Evolutionary conservation across 176 grass and related monocot species (phyloP).

Genomic region (Aegilops speltoides): DNA sequence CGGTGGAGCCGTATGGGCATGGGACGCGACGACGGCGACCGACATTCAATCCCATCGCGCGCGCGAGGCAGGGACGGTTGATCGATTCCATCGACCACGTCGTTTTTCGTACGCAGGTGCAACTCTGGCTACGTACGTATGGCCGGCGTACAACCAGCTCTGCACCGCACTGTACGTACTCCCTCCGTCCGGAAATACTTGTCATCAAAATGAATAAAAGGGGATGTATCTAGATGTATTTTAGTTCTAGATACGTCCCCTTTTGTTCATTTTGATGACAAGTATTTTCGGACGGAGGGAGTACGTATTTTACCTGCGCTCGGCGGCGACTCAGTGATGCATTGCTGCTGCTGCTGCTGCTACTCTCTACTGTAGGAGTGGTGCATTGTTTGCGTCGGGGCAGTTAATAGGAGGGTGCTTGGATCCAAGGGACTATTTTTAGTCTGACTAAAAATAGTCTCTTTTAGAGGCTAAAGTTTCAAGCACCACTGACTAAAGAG

Average conservation of each 20-base stretch:
- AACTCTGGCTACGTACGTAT: background rate
- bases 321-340: slow-evolving; percentile 11
- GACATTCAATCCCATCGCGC: slow-evolving; percentile 38
- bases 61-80: slow-evolving; percentile 29
- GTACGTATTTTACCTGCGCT: background rate
- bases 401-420: too few species aligned
- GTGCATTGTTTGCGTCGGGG: background rate
- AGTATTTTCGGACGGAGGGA: too few species aligned
- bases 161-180: background rate
- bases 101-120: background rate
- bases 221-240: too few species aligned
- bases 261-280: too few species aligned
- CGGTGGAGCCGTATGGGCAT: background rate
- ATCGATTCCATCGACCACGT: background rate
- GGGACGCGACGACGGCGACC: slow-evolving; percentile 19
- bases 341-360: background rate
- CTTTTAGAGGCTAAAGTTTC: too few species aligned
- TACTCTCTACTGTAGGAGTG: background rate
- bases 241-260: too few species aligned
- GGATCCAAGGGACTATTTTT: too few species aligned
- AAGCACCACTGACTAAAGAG: too few species aligned
- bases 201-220: too few species aligned
- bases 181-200: too few species aligned
- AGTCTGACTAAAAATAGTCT: too few species aligned
- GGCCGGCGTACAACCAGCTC: background rate